These are phyloP conservation scores for Ephemerocybe angulata DNA, from an alignment of 768 basidiomycete species.

Conservation along the genomic window DNA sequence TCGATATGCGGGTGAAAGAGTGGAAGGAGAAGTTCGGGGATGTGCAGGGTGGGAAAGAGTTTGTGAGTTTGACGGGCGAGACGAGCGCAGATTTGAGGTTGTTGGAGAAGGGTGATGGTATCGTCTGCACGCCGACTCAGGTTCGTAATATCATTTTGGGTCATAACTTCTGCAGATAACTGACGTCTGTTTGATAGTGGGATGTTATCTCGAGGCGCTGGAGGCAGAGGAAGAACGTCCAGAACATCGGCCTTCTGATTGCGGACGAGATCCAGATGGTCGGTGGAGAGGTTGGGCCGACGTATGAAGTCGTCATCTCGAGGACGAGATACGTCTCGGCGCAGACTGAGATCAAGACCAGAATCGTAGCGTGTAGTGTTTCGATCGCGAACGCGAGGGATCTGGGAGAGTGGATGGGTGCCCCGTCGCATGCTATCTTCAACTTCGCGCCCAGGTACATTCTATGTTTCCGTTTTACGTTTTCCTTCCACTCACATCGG, in stretches of 20 bases:
- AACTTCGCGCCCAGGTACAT: conserved; percentile 97
- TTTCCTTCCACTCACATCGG: too few relatives aligned
- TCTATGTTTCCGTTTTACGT: too few relatives aligned
- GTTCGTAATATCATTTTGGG: conserved; percentile 43
- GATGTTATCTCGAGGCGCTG: conserved; percentile 91
- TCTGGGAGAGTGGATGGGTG: conserved; percentile 97
- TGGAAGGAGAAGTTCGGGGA: conserved; percentile 83
- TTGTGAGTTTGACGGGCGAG: conserved; percentile 92
- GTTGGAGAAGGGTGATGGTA: conserved; percentile 87
- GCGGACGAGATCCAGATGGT: conserved; percentile 95
- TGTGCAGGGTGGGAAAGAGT: conserved; percentile 89
- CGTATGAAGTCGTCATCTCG: conserved; percentile 94
- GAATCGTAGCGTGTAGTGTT: conserved; percentile 92
- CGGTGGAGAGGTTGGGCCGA: conserved; percentile 92
- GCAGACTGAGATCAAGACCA: conserved; percentile 88
- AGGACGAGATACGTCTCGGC: conserved; percentile 95
- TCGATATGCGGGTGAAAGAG: conserved; percentile 82
- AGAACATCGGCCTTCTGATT: conserved; percentile 87
- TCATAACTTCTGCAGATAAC: neutral
- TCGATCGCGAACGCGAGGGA: conserved; percentile 95
- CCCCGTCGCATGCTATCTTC: conserved; percentile 90
- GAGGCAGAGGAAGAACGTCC: conserved; percentile 96
- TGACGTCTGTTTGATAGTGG: conserved; percentile 56
- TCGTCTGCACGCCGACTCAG: conserved; percentile 91
- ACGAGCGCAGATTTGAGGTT: conserved; percentile 87